These are phyloP conservation scores for Nicotiana knightiana DNA, from an alignment of 257 asterid species.

Conservation along the genomic window DNA sequence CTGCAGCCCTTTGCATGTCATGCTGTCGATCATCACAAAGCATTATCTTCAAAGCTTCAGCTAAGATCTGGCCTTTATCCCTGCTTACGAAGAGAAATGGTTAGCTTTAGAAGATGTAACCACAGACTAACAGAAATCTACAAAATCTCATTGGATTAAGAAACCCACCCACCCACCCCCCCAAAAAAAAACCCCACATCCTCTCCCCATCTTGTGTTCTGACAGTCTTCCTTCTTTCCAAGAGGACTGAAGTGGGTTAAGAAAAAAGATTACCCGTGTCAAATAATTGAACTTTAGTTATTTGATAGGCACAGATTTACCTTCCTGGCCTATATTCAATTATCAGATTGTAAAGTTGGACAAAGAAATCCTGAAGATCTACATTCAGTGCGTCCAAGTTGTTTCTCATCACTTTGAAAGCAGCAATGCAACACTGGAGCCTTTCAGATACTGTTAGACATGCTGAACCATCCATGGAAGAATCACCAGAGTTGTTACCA, in stretches of 20 bases:
- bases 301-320: slow-evolving; percentile 28
- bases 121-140: neutral
- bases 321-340: slow-evolving; percentile 91
- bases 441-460: slow-evolving; percentile 68
- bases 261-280: neutral
- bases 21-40: slow-evolving; percentile 91
- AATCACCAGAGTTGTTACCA: slow-evolving; percentile 33
- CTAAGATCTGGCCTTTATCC: slow-evolving; percentile 80
- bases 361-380: slow-evolving; percentile 83
- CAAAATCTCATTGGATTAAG: neutral
- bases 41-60: slow-evolving; percentile 91
- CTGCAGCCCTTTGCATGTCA: slow-evolving; percentile 98
- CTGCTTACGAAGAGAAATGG: slow-evolving; percentile 31
- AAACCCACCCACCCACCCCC: neutral
- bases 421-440: slow-evolving; percentile 85
- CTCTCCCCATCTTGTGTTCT: neutral
- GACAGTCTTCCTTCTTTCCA: neutral
- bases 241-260: neutral
- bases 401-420: slow-evolving; percentile 86
- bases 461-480: slow-evolving; percentile 35
- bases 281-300: neutral
- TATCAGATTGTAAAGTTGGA: slow-evolving; percentile 74
- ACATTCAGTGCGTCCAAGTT: slow-evolving; percentile 92
- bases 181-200: neutral
- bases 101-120: neutral